phyloP scores from a whole-genome alignment of 345 rosid species.

The Corchorus olitorius region DNA sequence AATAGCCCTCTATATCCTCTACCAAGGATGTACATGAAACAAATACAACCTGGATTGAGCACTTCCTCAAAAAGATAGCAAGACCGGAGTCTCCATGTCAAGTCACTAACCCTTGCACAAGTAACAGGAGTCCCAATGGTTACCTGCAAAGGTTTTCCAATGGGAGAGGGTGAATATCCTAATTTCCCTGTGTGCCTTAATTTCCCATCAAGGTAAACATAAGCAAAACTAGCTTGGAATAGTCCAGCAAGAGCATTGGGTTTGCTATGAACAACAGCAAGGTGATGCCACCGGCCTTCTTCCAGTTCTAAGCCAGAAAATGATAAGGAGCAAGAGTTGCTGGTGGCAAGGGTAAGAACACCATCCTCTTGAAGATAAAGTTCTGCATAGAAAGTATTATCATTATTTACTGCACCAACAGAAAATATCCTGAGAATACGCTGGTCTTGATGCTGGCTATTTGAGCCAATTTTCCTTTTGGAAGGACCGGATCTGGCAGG shows the following conservation, averaged over 20 bases:
- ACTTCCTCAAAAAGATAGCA: conserved; percentile 99
- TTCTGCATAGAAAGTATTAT: conserved; percentile 73
- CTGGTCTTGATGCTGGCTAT: conserved; percentile 58
- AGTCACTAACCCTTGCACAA: conserved; percentile 78
- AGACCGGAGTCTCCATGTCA: conserved; percentile 93
- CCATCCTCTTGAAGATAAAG: conserved; percentile 97
- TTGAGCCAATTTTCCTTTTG: conserved; percentile 52
- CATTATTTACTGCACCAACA: conserved; percentile 83
- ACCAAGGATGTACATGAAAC: conserved; percentile 97
- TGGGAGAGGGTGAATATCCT: conserved; percentile 97
- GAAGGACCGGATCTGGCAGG: conserved; percentile 51
- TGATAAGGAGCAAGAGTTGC: conserved; percentile 83
- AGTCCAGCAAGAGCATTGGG: conserved; percentile 99
- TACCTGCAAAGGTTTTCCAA: conserved; percentile 94
- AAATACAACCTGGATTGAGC: conserved; percentile 92
- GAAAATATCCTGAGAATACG: conserved; percentile 81
- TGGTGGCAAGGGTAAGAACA: conserved; percentile 87
- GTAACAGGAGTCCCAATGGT: conserved; percentile 84
- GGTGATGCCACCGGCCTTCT: conserved; percentile 99
- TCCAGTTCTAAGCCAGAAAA: conserved; percentile 95
- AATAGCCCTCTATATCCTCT: conserved; percentile 97
- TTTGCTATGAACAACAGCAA: conserved; percentile 98
- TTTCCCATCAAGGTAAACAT: conserved; percentile 96
- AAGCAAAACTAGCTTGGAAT: conserved; percentile 97
- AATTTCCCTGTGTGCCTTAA: conserved; percentile 94